Conservation (phyloP, 108 stramenopile species). For the Asterionellopsis glacialis region DNA sequence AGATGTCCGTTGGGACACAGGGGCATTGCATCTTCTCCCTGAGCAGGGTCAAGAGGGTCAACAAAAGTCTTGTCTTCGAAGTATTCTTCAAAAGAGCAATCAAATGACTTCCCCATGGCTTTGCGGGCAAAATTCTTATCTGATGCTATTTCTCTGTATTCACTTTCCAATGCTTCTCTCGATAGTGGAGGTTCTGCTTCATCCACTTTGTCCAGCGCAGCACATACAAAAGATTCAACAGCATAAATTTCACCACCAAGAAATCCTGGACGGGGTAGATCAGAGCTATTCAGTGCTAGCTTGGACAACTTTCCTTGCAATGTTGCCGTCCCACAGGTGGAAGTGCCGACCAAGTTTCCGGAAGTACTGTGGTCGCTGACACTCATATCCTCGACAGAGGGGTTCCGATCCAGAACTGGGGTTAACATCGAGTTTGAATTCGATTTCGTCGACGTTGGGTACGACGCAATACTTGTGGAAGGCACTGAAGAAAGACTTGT, state of each 20-base stretch:
- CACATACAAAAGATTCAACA: slow-evolving; percentile 31
- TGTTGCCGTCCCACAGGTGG: too few relatives aligned
- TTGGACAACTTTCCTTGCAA: not conserved
- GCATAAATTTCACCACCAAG: slow-evolving; percentile 47
- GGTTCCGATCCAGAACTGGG: not conserved
- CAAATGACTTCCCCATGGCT: slow-evolving; percentile 35
- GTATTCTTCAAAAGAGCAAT: slow-evolving; percentile 52
- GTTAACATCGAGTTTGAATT: slow-evolving; percentile 6
- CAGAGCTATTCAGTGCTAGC: not conserved
- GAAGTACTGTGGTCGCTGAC: not conserved
- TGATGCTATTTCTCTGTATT: slow-evolving; percentile 20
- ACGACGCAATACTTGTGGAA: not conserved
- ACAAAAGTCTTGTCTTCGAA: slow-evolving; percentile 45
- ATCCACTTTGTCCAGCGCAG: slow-evolving; percentile 27
- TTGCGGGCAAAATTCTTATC: slow-evolving; percentile 29
- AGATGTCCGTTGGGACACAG: slow-evolving; percentile 29
- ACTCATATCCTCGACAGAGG: not conserved
- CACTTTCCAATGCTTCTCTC: slow-evolving; percentile 10
- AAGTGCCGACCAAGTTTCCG: too few relatives aligned
- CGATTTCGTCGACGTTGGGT: not conserved
- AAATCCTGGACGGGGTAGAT: slow-evolving; percentile 56
- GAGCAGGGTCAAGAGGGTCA: slow-evolving; percentile 45
- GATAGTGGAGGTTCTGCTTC: slow-evolving; percentile 10
- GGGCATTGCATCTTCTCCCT: slow-evolving; percentile 29
- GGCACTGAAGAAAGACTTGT: not conserved